Conservation (phyloP, 129 eudicot genomes). For the Flaveria linearis region DNA sequence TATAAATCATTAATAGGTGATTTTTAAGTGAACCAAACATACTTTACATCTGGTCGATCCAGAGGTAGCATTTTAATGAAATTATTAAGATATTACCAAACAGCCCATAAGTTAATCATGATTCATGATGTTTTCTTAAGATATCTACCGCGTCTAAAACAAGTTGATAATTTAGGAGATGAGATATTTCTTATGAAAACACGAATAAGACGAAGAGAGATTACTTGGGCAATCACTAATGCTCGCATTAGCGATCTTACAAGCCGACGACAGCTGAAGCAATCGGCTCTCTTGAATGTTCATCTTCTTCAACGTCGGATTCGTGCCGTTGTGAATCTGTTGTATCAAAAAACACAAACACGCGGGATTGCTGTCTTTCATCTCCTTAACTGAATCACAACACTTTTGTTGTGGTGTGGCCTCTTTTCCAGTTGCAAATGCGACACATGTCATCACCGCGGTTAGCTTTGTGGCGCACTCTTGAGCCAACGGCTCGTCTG, state of each 20-base stretch:
- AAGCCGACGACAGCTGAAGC: slow-evolving; percentile 38
- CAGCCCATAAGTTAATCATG: too few species aligned
- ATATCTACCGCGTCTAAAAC: too few species aligned
- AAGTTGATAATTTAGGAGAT: too few species aligned
- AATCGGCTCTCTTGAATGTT: slow-evolving; percentile 38
- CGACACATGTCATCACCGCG: slow-evolving; percentile 39
- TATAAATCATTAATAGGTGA: too few species aligned
- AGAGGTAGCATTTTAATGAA: too few species aligned
- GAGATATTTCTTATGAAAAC: too few species aligned
- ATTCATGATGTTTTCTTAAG: too few species aligned
- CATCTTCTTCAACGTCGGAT: slow-evolving; percentile 39
- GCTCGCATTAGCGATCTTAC: slow-evolving; percentile 41
- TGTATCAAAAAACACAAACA: slow-evolving; percentile 43
- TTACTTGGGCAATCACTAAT: slow-evolving; percentile 44
- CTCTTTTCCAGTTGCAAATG: slow-evolving; percentile 39
- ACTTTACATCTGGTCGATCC: too few species aligned
- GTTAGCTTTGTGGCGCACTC: slow-evolving; percentile 35
- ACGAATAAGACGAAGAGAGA: neutral
- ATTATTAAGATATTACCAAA: too few species aligned
- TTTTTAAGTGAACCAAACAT: too few species aligned
- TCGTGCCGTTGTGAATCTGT: slow-evolving; percentile 44
- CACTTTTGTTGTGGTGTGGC: slow-evolving; percentile 31
- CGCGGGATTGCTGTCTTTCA: slow-evolving; percentile 43
- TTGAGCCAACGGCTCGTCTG: slow-evolving; percentile 23
- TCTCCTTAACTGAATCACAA: slow-evolving; percentile 40